Conservation (phyloP, 179 eudicot species). For the Actinidia arguta region DNA sequence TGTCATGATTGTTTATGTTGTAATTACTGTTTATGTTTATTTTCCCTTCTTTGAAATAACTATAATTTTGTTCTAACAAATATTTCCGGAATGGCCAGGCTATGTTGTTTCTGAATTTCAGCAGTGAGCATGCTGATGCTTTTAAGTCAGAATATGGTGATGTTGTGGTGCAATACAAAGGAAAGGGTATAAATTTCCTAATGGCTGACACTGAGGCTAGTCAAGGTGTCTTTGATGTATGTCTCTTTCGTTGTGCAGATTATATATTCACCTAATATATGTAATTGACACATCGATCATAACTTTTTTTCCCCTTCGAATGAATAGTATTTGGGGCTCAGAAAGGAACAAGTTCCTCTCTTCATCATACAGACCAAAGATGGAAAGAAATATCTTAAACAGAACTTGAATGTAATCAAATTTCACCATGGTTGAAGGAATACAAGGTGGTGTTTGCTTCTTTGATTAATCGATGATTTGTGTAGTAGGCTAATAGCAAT, state of each 20-base stretch:
- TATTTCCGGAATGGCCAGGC: conserved; percentile 51
- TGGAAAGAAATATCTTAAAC: conserved; percentile 75
- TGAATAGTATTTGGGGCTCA: conserved; percentile 78
- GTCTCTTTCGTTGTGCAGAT: conserved; percentile 1
- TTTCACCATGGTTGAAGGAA: conserved; percentile 78
- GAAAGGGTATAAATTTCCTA: conserved; percentile 77
- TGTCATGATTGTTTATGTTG: not conserved
- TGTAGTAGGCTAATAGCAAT: not conserved
- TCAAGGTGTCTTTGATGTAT: conserved; percentile 94
- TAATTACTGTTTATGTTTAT: not conserved
- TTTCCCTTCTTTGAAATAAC: not conserved
- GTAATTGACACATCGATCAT: not conserved
- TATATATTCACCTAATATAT: not conserved
- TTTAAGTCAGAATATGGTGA: conserved; percentile 71
- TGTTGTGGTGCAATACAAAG: conserved; percentile 80
- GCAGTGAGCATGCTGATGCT: conserved; percentile 59
- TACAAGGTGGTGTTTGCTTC: conserved; percentile 49
- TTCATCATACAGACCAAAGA: conserved; percentile 76
- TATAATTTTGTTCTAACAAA: conserved; percentile 18
- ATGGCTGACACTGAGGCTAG: conserved; percentile 84
- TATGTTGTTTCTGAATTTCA: conserved; percentile 86
- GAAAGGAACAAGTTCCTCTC: conserved; percentile 80
- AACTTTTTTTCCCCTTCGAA: conserved; percentile 14
- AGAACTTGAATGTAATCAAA: conserved; percentile 66
- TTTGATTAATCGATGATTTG: conserved; percentile 4